A percentile compares a stretch with the other conserved stretches of the same genome.
Conservation (phyloP, 139 green algal species). For the Coelastrella sp. region DNA sequence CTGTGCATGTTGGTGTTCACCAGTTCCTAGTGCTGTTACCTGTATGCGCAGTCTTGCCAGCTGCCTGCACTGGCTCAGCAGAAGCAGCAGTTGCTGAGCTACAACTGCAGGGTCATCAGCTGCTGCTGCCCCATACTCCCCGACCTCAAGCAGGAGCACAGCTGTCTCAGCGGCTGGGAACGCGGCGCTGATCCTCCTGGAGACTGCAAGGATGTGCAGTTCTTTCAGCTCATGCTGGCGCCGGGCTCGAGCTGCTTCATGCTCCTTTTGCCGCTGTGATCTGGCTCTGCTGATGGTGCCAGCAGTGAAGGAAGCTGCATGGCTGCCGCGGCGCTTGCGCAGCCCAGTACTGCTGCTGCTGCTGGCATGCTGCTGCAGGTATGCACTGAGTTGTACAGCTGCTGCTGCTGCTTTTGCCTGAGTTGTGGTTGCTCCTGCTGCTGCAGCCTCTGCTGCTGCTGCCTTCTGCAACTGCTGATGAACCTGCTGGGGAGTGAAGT, state of each 20-base stretch:
- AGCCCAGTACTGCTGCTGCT: neutral
- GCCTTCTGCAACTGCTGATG: neutral
- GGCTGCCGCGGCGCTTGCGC: neutral
- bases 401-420: neutral
- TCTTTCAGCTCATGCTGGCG: neutral
- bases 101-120: neutral
- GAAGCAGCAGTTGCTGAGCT: neutral
- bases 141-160: neutral
- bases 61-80: neutral
- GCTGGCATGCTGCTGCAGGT: neutral
- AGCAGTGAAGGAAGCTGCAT: neutral
- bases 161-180: neutral
- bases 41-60: neutral
- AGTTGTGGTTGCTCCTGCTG: neutral
- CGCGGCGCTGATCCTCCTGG: neutral
- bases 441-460: neutral
- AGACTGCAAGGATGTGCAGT: neutral
- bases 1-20: neutral
- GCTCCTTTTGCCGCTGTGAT: neutral
- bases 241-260: neutral
- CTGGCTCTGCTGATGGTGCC: neutral
- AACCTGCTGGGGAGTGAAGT: neutral
- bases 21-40: neutral
- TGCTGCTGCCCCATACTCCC: neutral
- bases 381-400: neutral